Conservation (phyloP, 176 grass and related monocot genomes). For the Cenchrus purpureus region DNA sequence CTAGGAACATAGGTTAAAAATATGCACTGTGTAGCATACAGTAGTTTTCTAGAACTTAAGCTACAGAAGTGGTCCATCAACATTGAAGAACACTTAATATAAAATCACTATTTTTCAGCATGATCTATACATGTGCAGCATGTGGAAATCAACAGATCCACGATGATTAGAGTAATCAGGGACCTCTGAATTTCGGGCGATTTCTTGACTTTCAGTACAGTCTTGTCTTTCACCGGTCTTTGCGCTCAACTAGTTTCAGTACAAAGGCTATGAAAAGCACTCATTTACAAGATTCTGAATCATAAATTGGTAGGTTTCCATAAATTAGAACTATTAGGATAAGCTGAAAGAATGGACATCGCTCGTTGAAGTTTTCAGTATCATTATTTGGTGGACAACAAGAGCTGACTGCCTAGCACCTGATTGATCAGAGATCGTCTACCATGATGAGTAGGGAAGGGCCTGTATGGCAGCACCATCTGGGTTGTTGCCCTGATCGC, state of each 20-base stretch:
- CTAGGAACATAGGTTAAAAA: not conserved
- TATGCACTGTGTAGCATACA: not conserved
- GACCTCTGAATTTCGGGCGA: not conserved
- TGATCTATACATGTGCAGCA: conserved; percentile 23
- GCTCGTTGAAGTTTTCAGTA: conserved; percentile 24
- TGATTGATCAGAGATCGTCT: conserved; percentile 41
- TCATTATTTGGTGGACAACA: conserved; percentile 41
- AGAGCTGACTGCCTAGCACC: conserved; percentile 31
- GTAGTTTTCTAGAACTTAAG: not conserved
- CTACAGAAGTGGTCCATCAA: conserved; percentile 29
- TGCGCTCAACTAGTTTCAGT: not conserved
- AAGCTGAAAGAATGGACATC: conserved; percentile 38
- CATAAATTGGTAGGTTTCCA: conserved; percentile 17
- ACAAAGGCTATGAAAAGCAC: not conserved
- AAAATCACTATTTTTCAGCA: conserved; percentile 21
- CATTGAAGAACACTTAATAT: not conserved
- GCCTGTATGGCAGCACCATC: conserved; percentile 52
- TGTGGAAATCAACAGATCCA: conserved; percentile 40
- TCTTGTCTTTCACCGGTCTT: not conserved
- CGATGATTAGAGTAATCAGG: conserved; percentile 39
- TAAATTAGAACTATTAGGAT: conserved; percentile 43
- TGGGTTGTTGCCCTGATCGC: conserved; percentile 42
- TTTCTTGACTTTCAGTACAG: conserved; percentile 19
- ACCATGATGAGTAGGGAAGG: conserved; percentile 65
- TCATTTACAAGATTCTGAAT: not conserved